phyloP scores from a whole-genome alignment of 2,329 filamentous ascomycete genomes.

The Neophaeococcomyces mojaviensis region DNA sequence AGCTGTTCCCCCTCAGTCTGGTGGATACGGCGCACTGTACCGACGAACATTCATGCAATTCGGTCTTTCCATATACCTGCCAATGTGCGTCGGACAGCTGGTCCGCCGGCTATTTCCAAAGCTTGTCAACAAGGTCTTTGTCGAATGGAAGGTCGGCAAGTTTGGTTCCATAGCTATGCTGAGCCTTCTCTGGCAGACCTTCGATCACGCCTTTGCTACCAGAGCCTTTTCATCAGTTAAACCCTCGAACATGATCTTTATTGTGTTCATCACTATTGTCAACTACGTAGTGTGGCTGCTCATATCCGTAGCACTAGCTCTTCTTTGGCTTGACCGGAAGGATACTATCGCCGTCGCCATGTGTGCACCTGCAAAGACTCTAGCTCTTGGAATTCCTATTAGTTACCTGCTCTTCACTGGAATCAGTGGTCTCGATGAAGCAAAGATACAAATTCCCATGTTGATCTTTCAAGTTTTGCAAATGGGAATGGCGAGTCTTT shows the following conservation, averaged over 20 bases:
- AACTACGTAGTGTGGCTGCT: constrained; percentile 56
- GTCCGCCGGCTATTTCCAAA: constrained; percentile 51
- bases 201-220: constrained; percentile 59
- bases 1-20: constrained; percentile 48
- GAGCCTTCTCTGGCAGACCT: constrained; percentile 57
- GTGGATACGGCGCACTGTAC: constrained; percentile 56
- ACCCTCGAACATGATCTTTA: constrained; percentile 55
- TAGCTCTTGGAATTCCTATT: constrained; percentile 61
- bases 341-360: constrained; percentile 66
- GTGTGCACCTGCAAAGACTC: constrained; percentile 66
- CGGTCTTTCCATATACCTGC: constrained; percentile 58
- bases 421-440: constrained; percentile 46
- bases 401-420: constrained; percentile 60
- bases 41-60: constrained; percentile 60
- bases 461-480: constrained; percentile 48
- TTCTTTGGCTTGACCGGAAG: constrained; percentile 48
- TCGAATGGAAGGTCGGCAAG: constrained; percentile 40
- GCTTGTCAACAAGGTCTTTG: constrained; percentile 47
- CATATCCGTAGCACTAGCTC: constrained; percentile 51
- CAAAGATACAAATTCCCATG: constrained; percentile 57
- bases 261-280: constrained; percentile 60
- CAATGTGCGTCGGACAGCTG: constrained; percentile 55
- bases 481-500: constrained; percentile 34
- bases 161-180: constrained; percentile 39
- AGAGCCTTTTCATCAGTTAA: constrained; percentile 54